These are phyloP conservation scores for Pestalotiopsis sp. DNA, from an alignment of 2,329 filamentous ascomycete genomes.

Conservation along the genomic window DNA sequence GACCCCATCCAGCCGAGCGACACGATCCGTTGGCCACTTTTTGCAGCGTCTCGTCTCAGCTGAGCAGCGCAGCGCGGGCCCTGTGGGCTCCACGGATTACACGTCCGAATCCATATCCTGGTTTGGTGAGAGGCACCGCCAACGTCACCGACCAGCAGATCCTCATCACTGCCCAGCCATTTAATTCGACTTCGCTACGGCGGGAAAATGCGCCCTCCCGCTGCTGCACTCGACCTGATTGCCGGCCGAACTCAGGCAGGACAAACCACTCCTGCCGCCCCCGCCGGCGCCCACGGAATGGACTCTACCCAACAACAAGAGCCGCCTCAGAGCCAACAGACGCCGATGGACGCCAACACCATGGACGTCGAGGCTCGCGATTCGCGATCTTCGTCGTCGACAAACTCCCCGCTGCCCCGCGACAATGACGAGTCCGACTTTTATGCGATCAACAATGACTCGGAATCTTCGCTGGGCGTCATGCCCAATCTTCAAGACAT, in stretches of 20 bases:
- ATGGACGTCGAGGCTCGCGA: constrained; percentile 46
- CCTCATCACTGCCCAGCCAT: neutral
- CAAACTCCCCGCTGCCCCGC: constrained; percentile 73
- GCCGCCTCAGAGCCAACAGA: neutral
- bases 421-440: constrained; percentile 94
- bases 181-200: neutral
- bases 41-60: neutral
- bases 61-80: neutral
- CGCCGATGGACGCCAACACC: constrained; percentile 15
- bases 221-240: constrained; percentile 17
- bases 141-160: constrained; percentile 4
- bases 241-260: constrained; percentile 13
- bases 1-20: neutral
- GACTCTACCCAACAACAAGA: neutral
- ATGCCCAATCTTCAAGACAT: constrained; percentile 73
- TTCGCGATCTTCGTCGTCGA: constrained; percentile 67
- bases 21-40: neutral
- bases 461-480: constrained; percentile 85
- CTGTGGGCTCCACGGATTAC: neutral
- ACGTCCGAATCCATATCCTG: neutral
- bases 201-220: constrained; percentile 15
- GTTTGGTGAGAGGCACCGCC: neutral
- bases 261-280: constrained; percentile 6
- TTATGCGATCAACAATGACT: constrained; percentile 87
- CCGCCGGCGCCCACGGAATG: neutral